phyloP scores from a whole-genome alignment of 1,139 yeast genomes.

The Debaryomycetaceae sp. region DNA sequence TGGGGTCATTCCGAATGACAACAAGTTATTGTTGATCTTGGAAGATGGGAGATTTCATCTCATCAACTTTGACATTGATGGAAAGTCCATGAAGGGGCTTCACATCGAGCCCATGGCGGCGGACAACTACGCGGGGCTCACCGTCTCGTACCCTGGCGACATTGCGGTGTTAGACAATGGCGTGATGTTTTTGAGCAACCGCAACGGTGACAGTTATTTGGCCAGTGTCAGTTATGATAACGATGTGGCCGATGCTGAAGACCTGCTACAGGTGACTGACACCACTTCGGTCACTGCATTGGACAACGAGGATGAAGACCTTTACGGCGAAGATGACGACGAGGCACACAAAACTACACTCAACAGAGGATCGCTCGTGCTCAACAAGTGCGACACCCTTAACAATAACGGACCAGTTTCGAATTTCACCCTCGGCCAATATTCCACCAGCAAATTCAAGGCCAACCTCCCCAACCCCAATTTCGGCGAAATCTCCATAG shows the following conservation, averaged over 20 bases:
- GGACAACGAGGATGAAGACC: slow-evolving; percentile 20
- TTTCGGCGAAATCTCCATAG: slow-evolving; percentile 57
- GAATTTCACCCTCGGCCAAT: slow-evolving; percentile 61
- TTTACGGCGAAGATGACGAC: slow-evolving; percentile 26
- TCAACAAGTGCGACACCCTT: slow-evolving; percentile 50
- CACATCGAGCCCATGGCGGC: slow-evolving; percentile 26
- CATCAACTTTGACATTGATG: slow-evolving; percentile 50
- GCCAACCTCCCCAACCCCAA: slow-evolving; percentile 70
- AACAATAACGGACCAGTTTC: slow-evolving; percentile 73
- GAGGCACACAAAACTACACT: slow-evolving; percentile 28
- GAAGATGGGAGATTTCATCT: slow-evolving; percentile 48
- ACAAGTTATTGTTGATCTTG: slow-evolving; percentile 50
- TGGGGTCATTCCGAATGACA: slow-evolving; percentile 42
- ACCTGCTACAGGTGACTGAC: slow-evolving; percentile 10
- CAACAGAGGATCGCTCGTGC: slow-evolving; percentile 27
- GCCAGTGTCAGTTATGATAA: slow-evolving; percentile 28
- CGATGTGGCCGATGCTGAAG: slow-evolving; percentile 12
- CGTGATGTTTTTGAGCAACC: slow-evolving; percentile 32
- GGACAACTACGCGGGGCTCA: slow-evolving; percentile 17
- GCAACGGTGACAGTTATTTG: slow-evolving; percentile 33
- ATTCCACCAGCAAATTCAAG: slow-evolving; percentile 50
- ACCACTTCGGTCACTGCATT: slow-evolving; percentile 13
- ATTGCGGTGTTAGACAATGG: slow-evolving; percentile 32
- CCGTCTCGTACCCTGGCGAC: slow-evolving; percentile 28
- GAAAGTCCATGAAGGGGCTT: slow-evolving; percentile 39